Base-by-base conservation (phyloP, 805 yeast genomes). In the Sungouiozyma intestinalis region DNA sequence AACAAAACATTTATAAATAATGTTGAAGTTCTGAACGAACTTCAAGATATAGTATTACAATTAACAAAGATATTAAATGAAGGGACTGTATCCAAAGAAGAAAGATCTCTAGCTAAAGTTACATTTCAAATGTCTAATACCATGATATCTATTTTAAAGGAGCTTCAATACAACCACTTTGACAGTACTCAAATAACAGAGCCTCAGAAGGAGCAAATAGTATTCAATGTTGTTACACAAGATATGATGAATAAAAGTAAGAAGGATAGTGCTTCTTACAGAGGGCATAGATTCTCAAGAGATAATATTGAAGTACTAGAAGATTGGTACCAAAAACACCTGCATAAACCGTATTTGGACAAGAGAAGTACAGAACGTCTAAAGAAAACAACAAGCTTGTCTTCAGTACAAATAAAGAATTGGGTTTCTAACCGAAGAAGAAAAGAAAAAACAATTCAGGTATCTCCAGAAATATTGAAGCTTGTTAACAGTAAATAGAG, bases 391-490 rank as follows among this genome's bases (percentile, higher is more conserved):
- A 55, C 60, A 16, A 33, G 39, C 6, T 41, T 55, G 13, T 48
- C 57, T 6, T 43, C 42, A 20, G 40, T 44, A 14, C 60, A 55
- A 40, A 47, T 55, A n/a, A 48, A 52, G 40, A 54, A 55, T 33
- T 55, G 60, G 60, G 44, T 54, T 13, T 50, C 58, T 7, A 55
- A 55, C 38, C 48, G 57, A 43, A 47, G 60, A 34, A 46, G 60
- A 39, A 54, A 52, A 44, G 48, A 49, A 33, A 53, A 45, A 36
- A 32, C 41, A 17, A 32, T 40, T 16, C 42, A 47, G 31, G 45
- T 48, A 21, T 41, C 51, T 15, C 45, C 49, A 35, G 49, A 39
- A 14, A 42, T 48, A n/a, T 37, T 44, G 14, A 38, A 40, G 27
- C 36, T 46, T 31, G 17, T 46, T 33, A 24, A 42, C n/a, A n/a